Evolutionary conservation across 345 rosid species (phyloP).

Genomic region (Citrus medica): DNA sequence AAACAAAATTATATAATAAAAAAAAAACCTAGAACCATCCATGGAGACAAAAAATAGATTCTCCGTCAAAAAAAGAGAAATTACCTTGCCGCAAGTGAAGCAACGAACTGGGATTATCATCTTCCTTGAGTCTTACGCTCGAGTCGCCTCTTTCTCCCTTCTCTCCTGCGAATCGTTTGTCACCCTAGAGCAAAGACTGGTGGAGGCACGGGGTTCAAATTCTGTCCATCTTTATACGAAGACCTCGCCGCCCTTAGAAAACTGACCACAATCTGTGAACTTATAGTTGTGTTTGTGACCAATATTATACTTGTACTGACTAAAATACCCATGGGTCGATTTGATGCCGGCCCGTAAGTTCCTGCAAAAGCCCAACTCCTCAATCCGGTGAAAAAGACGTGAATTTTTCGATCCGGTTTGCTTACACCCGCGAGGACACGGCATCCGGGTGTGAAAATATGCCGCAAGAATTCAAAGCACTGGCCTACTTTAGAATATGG

Average conservation of each 20-base stretch:
- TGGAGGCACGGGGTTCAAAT: too few species aligned
- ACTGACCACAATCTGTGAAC: neutral
- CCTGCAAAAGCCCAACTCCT: too few species aligned
- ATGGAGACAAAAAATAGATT: neutral
- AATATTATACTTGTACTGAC: neutral
- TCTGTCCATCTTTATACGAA: neutral
- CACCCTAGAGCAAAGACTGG: too few species aligned
- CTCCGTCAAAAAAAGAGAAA: neutral
- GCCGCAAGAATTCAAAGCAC: too few species aligned
- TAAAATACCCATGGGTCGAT: neutral
- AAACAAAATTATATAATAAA: neutral
- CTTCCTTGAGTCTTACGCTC: slow-evolving; percentile 3
- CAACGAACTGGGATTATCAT: slow-evolving; percentile 86
- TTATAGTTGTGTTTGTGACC: neutral
- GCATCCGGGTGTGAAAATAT: too few species aligned
- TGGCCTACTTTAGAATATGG: too few species aligned
- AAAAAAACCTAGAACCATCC: neutral
- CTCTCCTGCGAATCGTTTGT: neutral
- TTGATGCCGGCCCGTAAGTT: too few species aligned
- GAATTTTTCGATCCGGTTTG: too few species aligned
- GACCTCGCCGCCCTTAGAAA: neutral
- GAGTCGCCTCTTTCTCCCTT: neutral
- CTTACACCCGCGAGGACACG: too few species aligned
- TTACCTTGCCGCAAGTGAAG: slow-evolving; percentile 77
- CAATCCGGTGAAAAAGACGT: too few species aligned